phyloP scores from a whole-genome alignment of 2,329 filamentous ascomycete species.

The Claviceps sp. region DNA sequence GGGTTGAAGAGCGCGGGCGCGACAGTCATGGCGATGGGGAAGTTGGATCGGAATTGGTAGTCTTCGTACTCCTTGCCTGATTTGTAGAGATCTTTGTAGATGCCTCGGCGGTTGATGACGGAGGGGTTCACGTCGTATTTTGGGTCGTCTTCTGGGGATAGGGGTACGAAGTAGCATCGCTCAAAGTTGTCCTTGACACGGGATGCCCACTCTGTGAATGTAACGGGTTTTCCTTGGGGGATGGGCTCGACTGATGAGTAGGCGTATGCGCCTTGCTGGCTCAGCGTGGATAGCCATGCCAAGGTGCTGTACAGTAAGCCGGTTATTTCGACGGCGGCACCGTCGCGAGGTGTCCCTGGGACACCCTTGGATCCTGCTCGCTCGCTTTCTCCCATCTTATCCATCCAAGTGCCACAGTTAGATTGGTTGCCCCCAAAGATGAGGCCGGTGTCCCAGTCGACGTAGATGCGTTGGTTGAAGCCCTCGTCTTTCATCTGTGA shows the following conservation, averaged over 20 bases:
- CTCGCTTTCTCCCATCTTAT: conserved; percentile 99
- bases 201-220: conserved; percentile 65
- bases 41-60: conserved; percentile 91
- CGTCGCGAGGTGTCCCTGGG: conserved; percentile 92
- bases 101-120: conserved; percentile 79
- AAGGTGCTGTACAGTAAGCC: conserved; percentile 86
- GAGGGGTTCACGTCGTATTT: conserved; percentile 68
- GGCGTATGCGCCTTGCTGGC: conserved; percentile 55
- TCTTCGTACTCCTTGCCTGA: conserved; percentile 95
- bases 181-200: conserved; percentile 81
- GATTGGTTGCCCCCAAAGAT: conserved; percentile 87
- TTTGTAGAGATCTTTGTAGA: conserved; percentile 94
- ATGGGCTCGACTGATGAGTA: conserved; percentile 56
- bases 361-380: conserved; percentile 84
- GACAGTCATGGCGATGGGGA: conserved; percentile 88
- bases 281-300: conserved; percentile 60
- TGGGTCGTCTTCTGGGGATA: conserved; percentile 52
- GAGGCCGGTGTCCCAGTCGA: conserved; percentile 81
- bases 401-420: conserved; percentile 99
- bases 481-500: conserved; percentile 86
- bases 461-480: conserved; percentile 81
- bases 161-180: conserved; percentile 76
- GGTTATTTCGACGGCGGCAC: conserved; percentile 87
- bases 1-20: conserved; percentile 78
- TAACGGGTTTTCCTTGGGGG: conserved; percentile 44